phyloP scores from a whole-genome alignment of 192 early-diverging fungal genomes.

The Martensiomyces pterosporus region DNA sequence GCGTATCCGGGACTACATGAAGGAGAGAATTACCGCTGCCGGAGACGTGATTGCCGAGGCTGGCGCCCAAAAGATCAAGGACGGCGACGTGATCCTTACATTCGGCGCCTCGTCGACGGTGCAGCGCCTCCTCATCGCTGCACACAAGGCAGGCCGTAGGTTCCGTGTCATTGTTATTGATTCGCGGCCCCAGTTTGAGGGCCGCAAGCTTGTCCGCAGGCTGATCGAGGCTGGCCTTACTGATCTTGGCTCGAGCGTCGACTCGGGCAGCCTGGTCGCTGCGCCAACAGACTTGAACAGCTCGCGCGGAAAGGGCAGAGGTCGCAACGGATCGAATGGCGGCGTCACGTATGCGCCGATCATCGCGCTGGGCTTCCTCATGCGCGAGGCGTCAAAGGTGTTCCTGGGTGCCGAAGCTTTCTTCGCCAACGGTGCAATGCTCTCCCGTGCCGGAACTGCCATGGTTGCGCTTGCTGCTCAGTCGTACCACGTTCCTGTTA shows the following conservation, averaged over 20 bases:
- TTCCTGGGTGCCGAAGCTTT: slow-evolving; percentile 92
- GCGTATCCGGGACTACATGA: slow-evolving; percentile 84
- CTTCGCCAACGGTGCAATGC: slow-evolving; percentile 87
- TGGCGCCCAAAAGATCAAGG: slow-evolving; percentile 84
- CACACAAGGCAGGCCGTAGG: slow-evolving; percentile 64
- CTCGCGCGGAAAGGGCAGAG: slow-evolving; percentile 13
- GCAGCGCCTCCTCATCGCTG: slow-evolving; percentile 67
- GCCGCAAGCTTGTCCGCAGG: slow-evolving; percentile 47
- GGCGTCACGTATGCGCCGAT: slow-evolving; percentile 43
- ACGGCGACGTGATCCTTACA: slow-evolving; percentile 88
- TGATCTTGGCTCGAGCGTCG: slow-evolving; percentile 68
- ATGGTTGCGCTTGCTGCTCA: slow-evolving; percentile 87
- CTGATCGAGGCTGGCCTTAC: slow-evolving; percentile 41
- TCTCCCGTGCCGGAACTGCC: slow-evolving; percentile 86
- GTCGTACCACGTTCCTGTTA: slow-evolving; percentile 87
- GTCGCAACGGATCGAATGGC: slow-evolving; percentile 10
- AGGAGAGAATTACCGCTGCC: slow-evolving; percentile 83
- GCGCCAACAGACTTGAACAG: slow-evolving; percentile 1
- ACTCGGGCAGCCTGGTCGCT: slow-evolving; percentile 25
- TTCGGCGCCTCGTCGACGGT: slow-evolving; percentile 93
- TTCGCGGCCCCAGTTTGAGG: slow-evolving; percentile 83
- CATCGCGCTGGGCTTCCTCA: slow-evolving; percentile 60
- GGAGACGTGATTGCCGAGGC: slow-evolving; percentile 73
- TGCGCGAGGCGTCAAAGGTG: slow-evolving; percentile 87
- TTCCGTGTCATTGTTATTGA: slow-evolving; percentile 95